A percentile compares a stretch with the other conserved stretches of the same genome.
Evolutionary conservation across 495 filamentous ascomycete species (phyloP).

Genomic region (Penicillium cataractarum): DNA sequence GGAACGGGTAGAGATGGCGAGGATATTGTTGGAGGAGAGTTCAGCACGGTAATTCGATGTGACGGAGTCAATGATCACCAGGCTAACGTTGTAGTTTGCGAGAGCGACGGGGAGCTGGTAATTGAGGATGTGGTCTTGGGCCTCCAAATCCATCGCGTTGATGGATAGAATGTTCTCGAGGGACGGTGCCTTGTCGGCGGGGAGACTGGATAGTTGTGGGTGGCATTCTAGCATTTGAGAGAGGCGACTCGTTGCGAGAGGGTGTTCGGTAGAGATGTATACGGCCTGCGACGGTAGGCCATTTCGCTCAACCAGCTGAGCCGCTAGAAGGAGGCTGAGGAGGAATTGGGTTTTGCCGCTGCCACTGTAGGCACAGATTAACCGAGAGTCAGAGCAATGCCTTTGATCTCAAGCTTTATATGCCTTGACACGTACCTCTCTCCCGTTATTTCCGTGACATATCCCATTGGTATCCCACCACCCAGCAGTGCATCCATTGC

Average conservation of each 20-base stretch:
- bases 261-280: constrained; percentile 94
- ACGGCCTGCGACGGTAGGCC: constrained; percentile 72
- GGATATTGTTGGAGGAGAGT: constrained; percentile 50
- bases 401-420: constrained; percentile 3
- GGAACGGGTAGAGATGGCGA: constrained; percentile 52
- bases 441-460: constrained; percentile 88
- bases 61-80: constrained; percentile 86
- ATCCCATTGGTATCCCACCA: constrained; percentile 83
- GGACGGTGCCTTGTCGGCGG: constrained; percentile 58
- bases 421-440: constrained; percentile 63
- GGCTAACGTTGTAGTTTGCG: constrained; percentile 68
- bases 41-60: constrained; percentile 95
- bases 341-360: constrained; percentile 97
- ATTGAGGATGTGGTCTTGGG: constrained; percentile 90
- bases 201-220: constrained; percentile 57
- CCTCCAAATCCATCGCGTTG: constrained; percentile 87
- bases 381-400: constrained; percentile 23
- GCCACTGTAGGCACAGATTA: constrained; percentile 56
- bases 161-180: constrained; percentile 73
- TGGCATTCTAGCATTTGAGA: constrained; percentile 73
- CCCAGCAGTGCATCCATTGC: constrained; percentile 72
- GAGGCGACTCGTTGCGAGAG: constrained; percentile 79
- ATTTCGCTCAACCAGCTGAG: constrained; percentile 73
- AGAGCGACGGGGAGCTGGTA: constrained; percentile 92
- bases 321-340: constrained; percentile 77